These are phyloP conservation scores for Angomonas desouzai DNA, from an alignment of 208 protist species.

Conservation along the genomic window DNA sequence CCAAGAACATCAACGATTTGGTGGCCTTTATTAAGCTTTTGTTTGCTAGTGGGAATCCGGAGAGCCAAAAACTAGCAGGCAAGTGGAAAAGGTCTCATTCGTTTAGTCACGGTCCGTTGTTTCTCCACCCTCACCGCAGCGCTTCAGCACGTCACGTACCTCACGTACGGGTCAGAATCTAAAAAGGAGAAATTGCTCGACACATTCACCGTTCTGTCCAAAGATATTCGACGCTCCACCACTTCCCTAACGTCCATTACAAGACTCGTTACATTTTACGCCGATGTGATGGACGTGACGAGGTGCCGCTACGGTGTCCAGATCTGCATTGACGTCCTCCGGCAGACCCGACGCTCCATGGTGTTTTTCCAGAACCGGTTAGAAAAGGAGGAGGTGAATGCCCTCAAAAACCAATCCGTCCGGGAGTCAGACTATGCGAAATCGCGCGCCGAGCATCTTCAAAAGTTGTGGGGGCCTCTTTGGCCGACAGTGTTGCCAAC, in stretches of 20 bases:
- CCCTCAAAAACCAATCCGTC: conserved; percentile 9
- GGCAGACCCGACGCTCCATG: conserved; percentile 55
- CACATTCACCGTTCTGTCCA: conserved; percentile 37
- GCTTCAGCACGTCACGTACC: conserved; percentile 57
- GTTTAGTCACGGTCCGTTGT: conserved; percentile 70
- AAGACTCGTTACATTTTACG: conserved; percentile 37
- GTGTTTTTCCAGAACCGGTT: conserved; percentile 43
- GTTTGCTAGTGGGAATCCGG: conserved; percentile 47
- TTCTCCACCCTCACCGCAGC: conserved; percentile 57
- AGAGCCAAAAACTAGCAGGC: conserved; percentile 54
- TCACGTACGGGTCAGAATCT: conserved; percentile 28
- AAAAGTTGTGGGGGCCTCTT: conserved; percentile 41
- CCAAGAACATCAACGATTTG: conserved; percentile 46
- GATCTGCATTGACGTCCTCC: conserved; percentile 63
- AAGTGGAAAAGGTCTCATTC: conserved; percentile 51
- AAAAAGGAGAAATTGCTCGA: not conserved
- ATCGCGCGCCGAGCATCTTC: conserved; percentile 30
- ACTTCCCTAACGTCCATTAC: conserved; percentile 50
- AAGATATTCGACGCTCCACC: conserved; percentile 51
- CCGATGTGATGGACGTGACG: conserved; percentile 34
- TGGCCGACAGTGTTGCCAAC: conserved; percentile 39
- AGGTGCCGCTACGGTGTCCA: conserved; percentile 63
- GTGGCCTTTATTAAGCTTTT: conserved; percentile 53
- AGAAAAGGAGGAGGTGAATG: conserved; percentile 25
- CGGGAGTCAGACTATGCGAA: conserved; percentile 18